Evolutionary conservation across 495 filamentous ascomycete genomes (phyloP).

Genomic region (Patellaria atrata): DNA sequence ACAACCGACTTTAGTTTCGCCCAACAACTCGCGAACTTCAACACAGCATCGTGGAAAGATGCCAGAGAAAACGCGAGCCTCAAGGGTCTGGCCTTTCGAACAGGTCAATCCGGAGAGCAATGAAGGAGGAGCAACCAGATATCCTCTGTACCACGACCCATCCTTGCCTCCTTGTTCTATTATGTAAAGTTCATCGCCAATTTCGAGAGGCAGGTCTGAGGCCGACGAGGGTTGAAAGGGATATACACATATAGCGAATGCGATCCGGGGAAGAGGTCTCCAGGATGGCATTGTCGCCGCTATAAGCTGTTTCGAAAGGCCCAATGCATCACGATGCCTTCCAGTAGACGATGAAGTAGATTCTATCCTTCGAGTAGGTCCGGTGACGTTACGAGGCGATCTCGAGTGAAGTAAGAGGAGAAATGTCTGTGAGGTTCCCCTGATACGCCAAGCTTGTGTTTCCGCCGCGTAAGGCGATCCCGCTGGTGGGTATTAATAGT

Average conservation of each 20-base stretch:
- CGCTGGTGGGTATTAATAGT: no score
- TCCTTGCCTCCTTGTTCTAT: constrained; percentile 85
- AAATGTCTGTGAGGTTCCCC: no score
- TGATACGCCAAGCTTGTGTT: no score
- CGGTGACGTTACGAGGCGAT: no score
- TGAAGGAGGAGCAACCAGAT: constrained; percentile 86
- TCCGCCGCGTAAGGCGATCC: no score
- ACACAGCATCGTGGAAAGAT: constrained; percentile 93
- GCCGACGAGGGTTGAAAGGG: constrained; percentile 77
- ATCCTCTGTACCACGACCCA: constrained; percentile 86
- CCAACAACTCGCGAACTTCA: constrained; percentile 43
- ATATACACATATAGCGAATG: constrained; percentile 88
- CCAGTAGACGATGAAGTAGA: no score
- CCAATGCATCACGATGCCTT: no score
- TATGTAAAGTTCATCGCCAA: constrained; percentile 96
- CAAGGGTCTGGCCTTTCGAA: constrained; percentile 81
- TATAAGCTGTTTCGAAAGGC: constrained; percentile 9
- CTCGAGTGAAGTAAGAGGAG: no score
- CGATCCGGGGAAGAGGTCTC: constrained; percentile 91
- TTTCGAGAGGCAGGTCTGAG: constrained; percentile 88
- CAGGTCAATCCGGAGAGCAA: constrained; percentile 84
- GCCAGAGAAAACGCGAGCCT: constrained; percentile 89
- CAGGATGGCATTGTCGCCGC: constrained; percentile 36
- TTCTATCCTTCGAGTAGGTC: no score
- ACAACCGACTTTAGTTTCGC: constrained; percentile 21